Conservation (phyloP, 2,329 filamentous ascomycete genomes). For the Nemania sp. region DNA sequence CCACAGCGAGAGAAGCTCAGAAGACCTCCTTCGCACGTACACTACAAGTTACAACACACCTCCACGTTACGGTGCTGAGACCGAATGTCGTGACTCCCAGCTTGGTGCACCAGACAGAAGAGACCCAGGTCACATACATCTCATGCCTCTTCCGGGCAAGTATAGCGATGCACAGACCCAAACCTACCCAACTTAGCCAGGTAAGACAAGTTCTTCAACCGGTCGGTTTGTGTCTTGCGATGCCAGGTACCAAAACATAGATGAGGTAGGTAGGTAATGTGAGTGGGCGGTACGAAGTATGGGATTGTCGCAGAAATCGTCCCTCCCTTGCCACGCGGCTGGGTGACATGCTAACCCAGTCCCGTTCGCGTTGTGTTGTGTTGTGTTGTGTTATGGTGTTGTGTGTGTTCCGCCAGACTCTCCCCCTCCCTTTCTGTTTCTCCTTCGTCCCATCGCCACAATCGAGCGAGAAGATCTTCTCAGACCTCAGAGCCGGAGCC, state of each 20-base stretch:
- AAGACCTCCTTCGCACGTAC: slow-evolving; percentile 29
- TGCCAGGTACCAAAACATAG: neutral
- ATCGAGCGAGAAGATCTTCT: slow-evolving; percentile 25
- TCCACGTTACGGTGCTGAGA: slow-evolving; percentile 11
- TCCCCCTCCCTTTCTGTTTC: slow-evolving; percentile 30
- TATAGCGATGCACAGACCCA: neutral
- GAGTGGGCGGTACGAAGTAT: neutral
- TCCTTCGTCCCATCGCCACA: slow-evolving; percentile 31
- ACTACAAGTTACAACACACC: slow-evolving; percentile 12
- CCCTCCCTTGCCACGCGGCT: slow-evolving; percentile 20
- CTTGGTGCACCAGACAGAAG: slow-evolving; percentile 12
- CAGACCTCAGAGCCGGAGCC: slow-evolving; percentile 17
- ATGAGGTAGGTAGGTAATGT: neutral
- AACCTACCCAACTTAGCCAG: too few relatives aligned
- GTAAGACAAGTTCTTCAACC: too few relatives aligned
- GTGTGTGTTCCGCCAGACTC: slow-evolving; percentile 11
- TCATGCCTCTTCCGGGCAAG: too few relatives aligned
- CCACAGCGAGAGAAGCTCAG: too few relatives aligned
- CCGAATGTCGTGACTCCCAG: slow-evolving; percentile 16
- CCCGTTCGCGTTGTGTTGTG: slow-evolving; percentile 7
- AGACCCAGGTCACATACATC: too few relatives aligned
- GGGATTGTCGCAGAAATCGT: slow-evolving; percentile 18
- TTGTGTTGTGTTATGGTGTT: too few relatives aligned
- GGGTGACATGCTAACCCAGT: slow-evolving; percentile 14
- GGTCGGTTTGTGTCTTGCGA: neutral